Evolutionary conservation across 768 basidiomycete genomes (phyloP).

Genomic region (Lanmaoa rubissima): DNA sequence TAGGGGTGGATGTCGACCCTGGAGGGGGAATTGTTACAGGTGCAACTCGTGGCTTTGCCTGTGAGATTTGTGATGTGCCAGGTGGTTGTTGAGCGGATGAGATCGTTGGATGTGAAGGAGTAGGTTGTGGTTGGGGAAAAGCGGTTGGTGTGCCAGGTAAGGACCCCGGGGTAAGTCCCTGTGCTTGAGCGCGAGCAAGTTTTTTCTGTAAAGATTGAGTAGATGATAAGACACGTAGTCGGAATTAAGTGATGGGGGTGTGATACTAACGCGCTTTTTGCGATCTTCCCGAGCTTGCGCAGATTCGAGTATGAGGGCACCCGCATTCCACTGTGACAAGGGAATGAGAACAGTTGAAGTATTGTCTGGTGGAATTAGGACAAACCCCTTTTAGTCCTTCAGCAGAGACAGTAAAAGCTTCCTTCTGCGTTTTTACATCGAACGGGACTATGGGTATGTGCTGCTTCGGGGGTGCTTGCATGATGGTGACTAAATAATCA

Average conservation of each 20-base stretch:
- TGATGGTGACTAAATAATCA: constrained; percentile 62
- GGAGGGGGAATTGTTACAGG: constrained; percentile 34
- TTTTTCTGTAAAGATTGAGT: constrained; percentile 49
- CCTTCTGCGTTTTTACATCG: constrained; percentile 63
- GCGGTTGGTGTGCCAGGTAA: constrained; percentile 23
- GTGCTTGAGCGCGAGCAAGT: constrained; percentile 55
- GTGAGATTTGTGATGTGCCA: constrained; percentile 10
- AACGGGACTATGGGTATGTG: constrained; percentile 60
- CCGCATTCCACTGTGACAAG: constrained; percentile 60
- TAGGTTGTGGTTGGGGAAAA: constrained; percentile 36
- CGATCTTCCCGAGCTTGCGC: constrained; percentile 76
- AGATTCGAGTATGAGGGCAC: constrained; percentile 59
- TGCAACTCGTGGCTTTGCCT: constrained; percentile 30
- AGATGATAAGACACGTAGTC: constrained; percentile 13
- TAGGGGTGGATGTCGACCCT: constrained; percentile 33
- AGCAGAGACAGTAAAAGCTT: constrained; percentile 70
- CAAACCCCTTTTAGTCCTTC: constrained; percentile 74
- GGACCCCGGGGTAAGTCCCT: constrained; percentile 24
- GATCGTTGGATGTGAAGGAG: constrained; percentile 24
- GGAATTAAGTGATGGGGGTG: neutral
- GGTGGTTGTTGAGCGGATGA: constrained; percentile 26
- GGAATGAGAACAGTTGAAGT: constrained; percentile 10
- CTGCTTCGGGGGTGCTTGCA: constrained; percentile 71
- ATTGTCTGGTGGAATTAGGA: constrained; percentile 16
- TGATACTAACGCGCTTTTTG: constrained; percentile 64